Percentiles rank a stretch among this genome's conserved stretches.
Evolutionary conservation across 345 rosid species (phyloP).

Genomic region (Brassica carinata): DNA sequence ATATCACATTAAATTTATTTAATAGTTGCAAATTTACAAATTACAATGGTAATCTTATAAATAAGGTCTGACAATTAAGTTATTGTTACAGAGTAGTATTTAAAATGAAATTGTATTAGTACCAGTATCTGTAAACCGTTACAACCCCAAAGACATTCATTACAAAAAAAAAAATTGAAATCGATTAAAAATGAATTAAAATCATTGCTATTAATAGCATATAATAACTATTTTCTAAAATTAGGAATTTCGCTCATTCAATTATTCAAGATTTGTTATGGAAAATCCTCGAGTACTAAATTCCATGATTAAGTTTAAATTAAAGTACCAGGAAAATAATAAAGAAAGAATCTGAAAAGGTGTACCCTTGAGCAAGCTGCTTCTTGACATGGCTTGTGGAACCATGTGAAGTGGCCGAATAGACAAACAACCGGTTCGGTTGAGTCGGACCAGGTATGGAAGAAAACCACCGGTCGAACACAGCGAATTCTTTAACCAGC

Average conservation of each 20-base stretch:
- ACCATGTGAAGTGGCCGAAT: slow-evolving; percentile 96
- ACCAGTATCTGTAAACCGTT: background rate
- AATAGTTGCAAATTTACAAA: background rate
- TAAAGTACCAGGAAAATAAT: background rate
- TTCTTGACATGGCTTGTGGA: slow-evolving; percentile 82
- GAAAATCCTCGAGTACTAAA: background rate
- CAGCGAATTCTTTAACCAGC: slow-evolving; percentile 71
- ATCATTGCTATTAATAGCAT: background rate
- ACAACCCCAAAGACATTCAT: background rate
- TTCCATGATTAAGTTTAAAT: background rate
- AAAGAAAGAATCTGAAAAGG: background rate
- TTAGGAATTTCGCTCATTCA: background rate
- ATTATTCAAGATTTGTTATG: background rate
- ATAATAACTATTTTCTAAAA: background rate
- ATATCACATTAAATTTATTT: background rate
- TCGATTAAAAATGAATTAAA: background rate
- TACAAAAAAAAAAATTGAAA: background rate
- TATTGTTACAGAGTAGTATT: background rate
- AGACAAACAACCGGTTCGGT: slow-evolving; percentile 85
- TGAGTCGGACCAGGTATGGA: slow-evolving; percentile 98
- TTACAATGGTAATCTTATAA: background rate
- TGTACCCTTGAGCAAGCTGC: slow-evolving; percentile 71
- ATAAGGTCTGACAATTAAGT: background rate
- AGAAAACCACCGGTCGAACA: slow-evolving; percentile 91
- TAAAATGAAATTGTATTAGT: background rate